These are phyloP conservation scores for Pythium utonaiense DNA, from an alignment of 352 stramenopile genomes.

Conservation along the genomic window DNA sequence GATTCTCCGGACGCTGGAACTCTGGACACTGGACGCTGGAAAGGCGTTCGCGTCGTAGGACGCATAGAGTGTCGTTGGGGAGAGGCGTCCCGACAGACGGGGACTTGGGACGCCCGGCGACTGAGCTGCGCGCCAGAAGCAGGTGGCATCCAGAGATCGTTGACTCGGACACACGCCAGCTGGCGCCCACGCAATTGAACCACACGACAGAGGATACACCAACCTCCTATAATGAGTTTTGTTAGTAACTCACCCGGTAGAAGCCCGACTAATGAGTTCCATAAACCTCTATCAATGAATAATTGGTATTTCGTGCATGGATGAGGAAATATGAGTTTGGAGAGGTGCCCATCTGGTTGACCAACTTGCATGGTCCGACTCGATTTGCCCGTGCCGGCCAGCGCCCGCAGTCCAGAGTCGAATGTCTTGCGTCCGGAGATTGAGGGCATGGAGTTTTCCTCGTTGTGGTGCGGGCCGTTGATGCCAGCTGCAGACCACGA, in stretches of 20 bases:
- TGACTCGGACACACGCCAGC: background rate
- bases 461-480: background rate
- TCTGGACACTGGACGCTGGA: background rate
- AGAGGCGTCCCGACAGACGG: background rate
- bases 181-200: background rate
- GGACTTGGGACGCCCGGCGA: background rate
- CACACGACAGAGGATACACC: background rate
- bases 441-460: background rate
- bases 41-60: background rate
- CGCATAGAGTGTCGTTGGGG: background rate
- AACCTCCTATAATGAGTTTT: background rate
- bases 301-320: background rate
- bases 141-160: background rate
- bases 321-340: background rate
- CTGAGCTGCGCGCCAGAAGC: background rate
- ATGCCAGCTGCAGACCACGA: background rate
- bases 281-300: background rate
- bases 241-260: background rate
- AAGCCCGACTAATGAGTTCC: background rate
- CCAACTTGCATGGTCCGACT: background rate
- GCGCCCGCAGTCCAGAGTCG: background rate
- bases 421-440: constrained; percentile 1
- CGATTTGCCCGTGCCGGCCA: background rate
- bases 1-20: background rate
- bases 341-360: background rate